Evolutionary conservation across 2,329 filamentous ascomycete species (phyloP).

Genomic region (Monilinia fructicola): DNA sequence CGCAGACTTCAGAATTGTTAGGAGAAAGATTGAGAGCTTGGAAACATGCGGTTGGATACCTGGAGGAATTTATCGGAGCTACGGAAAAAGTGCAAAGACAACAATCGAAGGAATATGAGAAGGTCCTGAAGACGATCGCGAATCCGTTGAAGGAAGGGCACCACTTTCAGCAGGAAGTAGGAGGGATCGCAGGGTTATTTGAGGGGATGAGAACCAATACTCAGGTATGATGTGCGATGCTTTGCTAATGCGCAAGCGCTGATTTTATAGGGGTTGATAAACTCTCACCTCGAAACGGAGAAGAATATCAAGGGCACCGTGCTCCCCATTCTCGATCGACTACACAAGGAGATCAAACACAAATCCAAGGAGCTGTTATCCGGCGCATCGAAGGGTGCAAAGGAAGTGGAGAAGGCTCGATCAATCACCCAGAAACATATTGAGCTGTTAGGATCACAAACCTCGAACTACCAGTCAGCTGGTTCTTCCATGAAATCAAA

Average conservation of each 20-base stretch:
- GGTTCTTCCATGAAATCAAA: conserved; percentile 67
- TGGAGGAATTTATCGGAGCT: conserved; percentile 84
- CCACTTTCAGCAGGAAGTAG: conserved; percentile 89
- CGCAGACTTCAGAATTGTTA: conserved; percentile 73
- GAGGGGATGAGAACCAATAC: conserved; percentile 94
- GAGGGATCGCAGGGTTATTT: conserved; percentile 84
- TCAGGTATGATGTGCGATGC: conserved; percentile 50
- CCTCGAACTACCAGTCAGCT: conserved; percentile 74
- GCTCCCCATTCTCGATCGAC: conserved; percentile 81
- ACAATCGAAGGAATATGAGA: conserved; percentile 93
- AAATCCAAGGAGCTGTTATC: conserved; percentile 86
- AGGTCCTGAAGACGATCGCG: conserved; percentile 87
- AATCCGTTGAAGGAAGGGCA: conserved; percentile 84
- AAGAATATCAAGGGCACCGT: conserved; percentile 85
- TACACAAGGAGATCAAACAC: conserved; percentile 95
- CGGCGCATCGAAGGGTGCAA: conserved; percentile 80
- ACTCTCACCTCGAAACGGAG: conserved; percentile 86
- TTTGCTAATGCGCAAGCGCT: conserved; percentile 12
- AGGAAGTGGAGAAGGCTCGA: conserved; percentile 88
- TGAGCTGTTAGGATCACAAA: conserved; percentile 84
- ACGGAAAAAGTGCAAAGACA: conserved; percentile 84
- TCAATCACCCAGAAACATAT: conserved; percentile 91
- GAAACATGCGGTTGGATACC: conserved; percentile 89
- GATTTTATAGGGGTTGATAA: conserved; percentile 67
- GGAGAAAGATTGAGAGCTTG: conserved; percentile 87